phyloP scores from a whole-genome alignment of 2,329 filamentous ascomycete genomes.

The Teratosphaeria destructans region DNA sequence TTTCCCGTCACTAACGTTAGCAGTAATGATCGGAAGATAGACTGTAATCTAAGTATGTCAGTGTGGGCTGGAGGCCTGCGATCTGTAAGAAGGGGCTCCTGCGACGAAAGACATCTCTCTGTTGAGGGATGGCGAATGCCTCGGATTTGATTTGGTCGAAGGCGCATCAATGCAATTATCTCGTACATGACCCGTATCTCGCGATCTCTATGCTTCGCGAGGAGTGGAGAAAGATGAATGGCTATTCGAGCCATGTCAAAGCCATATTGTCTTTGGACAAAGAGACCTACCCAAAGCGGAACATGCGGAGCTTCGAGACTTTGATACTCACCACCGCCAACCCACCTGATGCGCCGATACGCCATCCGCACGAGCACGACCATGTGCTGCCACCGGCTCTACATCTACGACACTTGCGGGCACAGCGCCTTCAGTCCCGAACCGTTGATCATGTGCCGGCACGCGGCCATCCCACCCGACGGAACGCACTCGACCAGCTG shows the following conservation, averaged over 20 bases:
- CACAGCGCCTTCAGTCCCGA: constrained; percentile 27
- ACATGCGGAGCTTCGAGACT: background rate
- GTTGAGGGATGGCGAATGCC: background rate
- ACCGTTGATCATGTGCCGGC: constrained; percentile 27
- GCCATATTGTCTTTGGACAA: background rate
- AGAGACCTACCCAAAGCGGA: background rate
- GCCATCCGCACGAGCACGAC: background rate
- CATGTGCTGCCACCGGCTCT: constrained; percentile 36
- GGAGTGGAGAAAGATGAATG: background rate
- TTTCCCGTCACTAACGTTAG: too few species aligned
- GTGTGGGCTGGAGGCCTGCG: too few species aligned
- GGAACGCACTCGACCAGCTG: constrained; percentile 10
- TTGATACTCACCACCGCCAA: background rate
- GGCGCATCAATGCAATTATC: too few species aligned
- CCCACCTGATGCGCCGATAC: background rate
- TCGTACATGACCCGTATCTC: background rate
- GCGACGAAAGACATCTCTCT: too few species aligned
- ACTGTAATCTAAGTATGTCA: too few species aligned
- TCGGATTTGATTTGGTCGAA: too few species aligned
- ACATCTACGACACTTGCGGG: constrained; percentile 33
- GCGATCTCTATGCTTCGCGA: background rate
- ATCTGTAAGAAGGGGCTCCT: too few species aligned
- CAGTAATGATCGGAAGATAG: too few species aligned
- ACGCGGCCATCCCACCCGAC: constrained; percentile 15
- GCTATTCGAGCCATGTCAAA: background rate